Conservation (phyloP, 2,329 filamentous ascomycete species). For the Curvularia sp. region DNA sequence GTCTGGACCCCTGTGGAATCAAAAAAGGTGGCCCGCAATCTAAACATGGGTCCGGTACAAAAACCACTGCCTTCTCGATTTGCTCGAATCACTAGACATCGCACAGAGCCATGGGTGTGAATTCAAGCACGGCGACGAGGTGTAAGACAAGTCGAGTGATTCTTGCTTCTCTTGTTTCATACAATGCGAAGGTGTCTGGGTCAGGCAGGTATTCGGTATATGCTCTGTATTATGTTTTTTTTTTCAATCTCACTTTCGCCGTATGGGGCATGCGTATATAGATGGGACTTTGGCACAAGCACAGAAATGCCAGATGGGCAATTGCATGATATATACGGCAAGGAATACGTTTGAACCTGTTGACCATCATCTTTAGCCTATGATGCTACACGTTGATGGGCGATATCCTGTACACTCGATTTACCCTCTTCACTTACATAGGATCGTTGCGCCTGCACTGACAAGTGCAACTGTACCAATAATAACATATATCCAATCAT, state of each 20-base stretch:
- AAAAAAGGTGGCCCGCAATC: background rate
- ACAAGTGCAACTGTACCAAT: slow-evolving; percentile 24
- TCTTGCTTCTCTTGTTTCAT: background rate
- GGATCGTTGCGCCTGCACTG: slow-evolving; percentile 26
- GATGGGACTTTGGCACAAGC: background rate
- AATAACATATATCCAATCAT: slow-evolving; percentile 30
- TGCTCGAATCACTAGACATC: background rate
- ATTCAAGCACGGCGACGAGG: background rate
- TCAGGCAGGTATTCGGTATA: background rate
- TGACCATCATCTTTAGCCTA: background rate
- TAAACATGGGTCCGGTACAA: background rate
- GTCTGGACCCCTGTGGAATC: background rate
- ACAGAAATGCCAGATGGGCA: background rate
- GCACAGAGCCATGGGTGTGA: background rate
- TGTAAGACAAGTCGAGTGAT: too few relatives aligned
- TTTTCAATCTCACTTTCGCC: background rate
- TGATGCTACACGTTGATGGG: background rate
- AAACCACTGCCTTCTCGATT: background rate
- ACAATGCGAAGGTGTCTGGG: background rate
- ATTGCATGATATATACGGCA: background rate
- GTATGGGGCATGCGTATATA: background rate
- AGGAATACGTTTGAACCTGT: too few relatives aligned
- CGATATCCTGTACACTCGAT: background rate
- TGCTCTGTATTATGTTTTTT: background rate
- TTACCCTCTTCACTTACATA: background rate